These are phyloP conservation scores for Cercospora berteroae DNA, from an alignment of 2,329 filamentous ascomycete genomes.

Conservation along the genomic window DNA sequence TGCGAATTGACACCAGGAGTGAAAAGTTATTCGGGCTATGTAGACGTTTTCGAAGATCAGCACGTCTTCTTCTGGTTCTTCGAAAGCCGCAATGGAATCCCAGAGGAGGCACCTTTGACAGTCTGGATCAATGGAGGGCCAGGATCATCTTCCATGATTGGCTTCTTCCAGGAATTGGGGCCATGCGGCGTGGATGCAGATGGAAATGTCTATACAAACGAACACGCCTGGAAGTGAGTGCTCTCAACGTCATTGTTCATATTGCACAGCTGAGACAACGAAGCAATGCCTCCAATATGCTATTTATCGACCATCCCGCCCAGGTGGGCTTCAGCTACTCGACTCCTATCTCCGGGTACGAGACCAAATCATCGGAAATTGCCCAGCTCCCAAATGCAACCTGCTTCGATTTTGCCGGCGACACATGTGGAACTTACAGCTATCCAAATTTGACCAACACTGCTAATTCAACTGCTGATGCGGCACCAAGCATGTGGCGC, in stretches of 20 bases:
- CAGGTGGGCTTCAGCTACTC: conserved; percentile 60
- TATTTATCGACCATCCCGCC: conserved; percentile 68
- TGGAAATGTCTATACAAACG: conserved; percentile 55
- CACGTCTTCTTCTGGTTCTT: conserved; percentile 67
- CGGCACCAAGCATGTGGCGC: conserved; percentile 60
- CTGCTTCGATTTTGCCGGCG: conserved; percentile 25
- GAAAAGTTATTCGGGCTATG: conserved; percentile 48
- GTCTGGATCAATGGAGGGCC: conserved; percentile 64
- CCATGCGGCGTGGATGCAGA: conserved; percentile 45
- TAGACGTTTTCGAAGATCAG: conserved; percentile 27
- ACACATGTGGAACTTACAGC: conserved; percentile 56
- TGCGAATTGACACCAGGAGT: conserved; percentile 54
- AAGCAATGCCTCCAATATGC: conserved; percentile 59
- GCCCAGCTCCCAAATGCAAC: conserved; percentile 35
- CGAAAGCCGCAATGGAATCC: conserved; percentile 53
- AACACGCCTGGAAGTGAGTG: conserved; percentile 57
- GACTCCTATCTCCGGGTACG: conserved; percentile 44
- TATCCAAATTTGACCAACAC: conserved; percentile 52
- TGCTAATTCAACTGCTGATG: conserved; percentile 52
- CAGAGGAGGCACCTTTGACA: conserved; percentile 55
- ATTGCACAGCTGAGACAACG: not conserved
- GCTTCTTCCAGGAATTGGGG: conserved; percentile 53
- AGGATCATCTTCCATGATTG: conserved; percentile 58
- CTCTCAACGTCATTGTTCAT: not conserved
- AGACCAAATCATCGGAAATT: conserved; percentile 36